Evolutionary conservation across 192 early-diverging fungal genomes (phyloP).

Genomic region (Podila horticola): DNA sequence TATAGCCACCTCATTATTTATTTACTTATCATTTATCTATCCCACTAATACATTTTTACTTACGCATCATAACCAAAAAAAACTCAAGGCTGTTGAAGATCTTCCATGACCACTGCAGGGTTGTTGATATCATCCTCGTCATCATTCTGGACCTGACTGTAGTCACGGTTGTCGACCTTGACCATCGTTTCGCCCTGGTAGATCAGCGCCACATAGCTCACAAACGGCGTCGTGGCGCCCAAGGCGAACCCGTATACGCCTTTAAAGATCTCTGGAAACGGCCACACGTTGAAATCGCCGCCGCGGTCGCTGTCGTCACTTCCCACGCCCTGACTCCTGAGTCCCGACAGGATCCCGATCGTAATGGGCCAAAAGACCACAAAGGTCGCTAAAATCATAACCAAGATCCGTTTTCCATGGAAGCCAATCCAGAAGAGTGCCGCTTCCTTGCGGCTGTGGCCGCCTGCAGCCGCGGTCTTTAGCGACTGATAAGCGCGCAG

Average conservation of each 20-base stretch:
- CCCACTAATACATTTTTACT: background rate
- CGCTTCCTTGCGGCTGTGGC: slow-evolving; percentile 6
- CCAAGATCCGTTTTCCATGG: slow-evolving; percentile 14
- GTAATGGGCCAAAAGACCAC: slow-evolving; percentile 28
- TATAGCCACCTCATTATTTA: background rate
- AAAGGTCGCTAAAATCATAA: slow-evolving; percentile 21
- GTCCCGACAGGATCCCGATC: slow-evolving; percentile 10
- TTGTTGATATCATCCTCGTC: background rate
- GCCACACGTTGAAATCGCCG: slow-evolving; percentile 27
- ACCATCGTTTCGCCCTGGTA: slow-evolving; percentile 25
- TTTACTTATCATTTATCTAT: background rate
- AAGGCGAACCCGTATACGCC: slow-evolving; percentile 17
- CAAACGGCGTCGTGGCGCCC: slow-evolving; percentile 22
- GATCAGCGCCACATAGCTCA: slow-evolving; percentile 26
- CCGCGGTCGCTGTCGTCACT: slow-evolving; percentile 7
- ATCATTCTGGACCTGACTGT: background rate
- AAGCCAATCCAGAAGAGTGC: slow-evolving; percentile 1
- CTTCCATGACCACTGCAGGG: background rate
- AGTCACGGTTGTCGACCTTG: background rate
- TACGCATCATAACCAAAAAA: background rate
- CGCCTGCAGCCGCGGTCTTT: background rate
- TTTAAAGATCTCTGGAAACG: slow-evolving; percentile 26
- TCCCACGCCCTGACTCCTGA: slow-evolving; percentile 10
- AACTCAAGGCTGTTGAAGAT: background rate
- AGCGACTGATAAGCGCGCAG: background rate